Evolutionary conservation across 2,329 filamentous ascomycete genomes (phyloP), one percentile per base, ranked within the genome.

Genomic region (Teratosphaeria viscida): DNA sequence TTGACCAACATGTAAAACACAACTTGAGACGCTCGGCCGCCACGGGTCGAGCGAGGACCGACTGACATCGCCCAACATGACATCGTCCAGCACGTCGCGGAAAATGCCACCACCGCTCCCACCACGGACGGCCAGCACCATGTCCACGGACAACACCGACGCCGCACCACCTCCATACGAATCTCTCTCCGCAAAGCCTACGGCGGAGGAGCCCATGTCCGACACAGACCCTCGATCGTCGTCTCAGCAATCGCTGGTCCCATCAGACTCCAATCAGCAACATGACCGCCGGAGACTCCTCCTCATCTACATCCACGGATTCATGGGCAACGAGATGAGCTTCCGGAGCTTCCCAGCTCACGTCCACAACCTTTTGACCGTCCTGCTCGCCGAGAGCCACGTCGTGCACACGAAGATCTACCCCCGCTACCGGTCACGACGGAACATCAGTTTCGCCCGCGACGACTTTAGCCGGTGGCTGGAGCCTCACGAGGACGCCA

Each of bases 291-390:
- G 84, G 56, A 81, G 79, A 29, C 78, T 96, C 27, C 80, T 96
- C 1, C 71, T 95, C 26, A 78, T 96, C 57, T 96, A 91, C 71
- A 85, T 96, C 59, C 92, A 96, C 76, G 91, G 92, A 62, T 96
- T 95, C 75, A 87, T 94, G 80, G 91, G 92, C 57, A 87, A 89
- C 61, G 89, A 94, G 72, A 87, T 88, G 35, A 95, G 89, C 60
- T 96, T 96, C 71, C 83, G 86, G 62, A 89, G 87, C 53, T 95
- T 96, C 67, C 92, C 92, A 0, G 88, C 88, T 7, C 90, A 96
- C 75, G 83, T 96, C 3, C 92, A 96, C 72, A 83, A 85, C 65
- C 80, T 89, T 39, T 78, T 95, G 47, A 84, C 84, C 12, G 78
- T 83, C 8, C 79, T 85, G 0, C 75, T 96, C 12, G 77, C 78